Evolutionary conservation across 2,329 filamentous ascomycete species (phyloP).

Genomic region (Aspergillus neotritici): DNA sequence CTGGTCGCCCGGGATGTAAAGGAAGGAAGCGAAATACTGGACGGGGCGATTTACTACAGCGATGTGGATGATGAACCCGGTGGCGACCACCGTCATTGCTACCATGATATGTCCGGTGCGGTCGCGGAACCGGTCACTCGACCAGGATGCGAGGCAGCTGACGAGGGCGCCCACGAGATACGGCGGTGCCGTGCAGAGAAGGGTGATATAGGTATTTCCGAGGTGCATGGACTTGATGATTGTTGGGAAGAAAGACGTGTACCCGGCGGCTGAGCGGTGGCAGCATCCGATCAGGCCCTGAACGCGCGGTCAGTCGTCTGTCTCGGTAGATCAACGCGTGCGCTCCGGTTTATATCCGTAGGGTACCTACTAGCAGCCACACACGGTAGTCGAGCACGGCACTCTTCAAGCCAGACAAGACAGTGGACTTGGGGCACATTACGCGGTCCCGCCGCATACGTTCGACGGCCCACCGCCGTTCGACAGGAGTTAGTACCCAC

Average conservation of each 20-base stretch:
- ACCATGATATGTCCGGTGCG: conserved; percentile 13
- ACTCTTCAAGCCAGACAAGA: too few relatives aligned
- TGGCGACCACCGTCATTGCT: conserved; percentile 7
- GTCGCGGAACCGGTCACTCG: conserved; percentile 10
- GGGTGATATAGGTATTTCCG: conserved; percentile 10
- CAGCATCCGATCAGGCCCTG: too few relatives aligned
- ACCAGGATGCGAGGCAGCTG: conserved; percentile 8
- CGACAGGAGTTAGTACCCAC: too few relatives aligned
- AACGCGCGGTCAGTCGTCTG: too few relatives aligned
- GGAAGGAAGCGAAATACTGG: conserved; percentile 25
- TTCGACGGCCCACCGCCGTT: too few relatives aligned
- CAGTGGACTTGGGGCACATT: too few relatives aligned
- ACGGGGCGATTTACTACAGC: neutral
- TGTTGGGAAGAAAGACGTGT: conserved; percentile 24
- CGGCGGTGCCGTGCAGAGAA: conserved; percentile 8
- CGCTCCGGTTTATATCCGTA: too few relatives aligned
- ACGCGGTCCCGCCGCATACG: too few relatives aligned
- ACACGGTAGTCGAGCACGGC: too few relatives aligned
- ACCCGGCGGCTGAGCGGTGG: too few relatives aligned
- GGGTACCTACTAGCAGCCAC: too few relatives aligned
- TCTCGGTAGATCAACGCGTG: too few relatives aligned
- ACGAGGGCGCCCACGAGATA: conserved; percentile 5
- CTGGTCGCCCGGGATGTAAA: conserved; percentile 30
- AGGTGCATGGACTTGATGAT: conserved; percentile 15
- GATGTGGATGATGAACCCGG: conserved; percentile 12